Conservation (phyloP, 1,284 basidiomycete genomes). For the Vanrija pseudolonga region DNA sequence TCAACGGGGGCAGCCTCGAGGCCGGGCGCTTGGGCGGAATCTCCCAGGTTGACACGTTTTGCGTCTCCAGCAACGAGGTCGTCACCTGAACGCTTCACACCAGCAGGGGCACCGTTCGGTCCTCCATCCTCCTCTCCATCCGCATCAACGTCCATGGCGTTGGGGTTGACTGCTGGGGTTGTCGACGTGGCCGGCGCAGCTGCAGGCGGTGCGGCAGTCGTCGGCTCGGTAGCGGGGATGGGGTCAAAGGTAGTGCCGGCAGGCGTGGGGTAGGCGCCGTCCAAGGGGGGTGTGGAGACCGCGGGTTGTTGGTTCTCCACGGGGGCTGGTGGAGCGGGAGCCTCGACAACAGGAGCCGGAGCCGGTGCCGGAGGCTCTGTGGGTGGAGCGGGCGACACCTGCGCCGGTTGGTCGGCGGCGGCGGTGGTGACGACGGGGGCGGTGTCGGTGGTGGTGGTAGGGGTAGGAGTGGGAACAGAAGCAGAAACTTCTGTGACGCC, state of each 20-base stretch:
- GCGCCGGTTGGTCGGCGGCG: neutral
- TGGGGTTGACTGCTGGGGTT: neutral
- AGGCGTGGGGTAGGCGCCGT: constrained; percentile 13
- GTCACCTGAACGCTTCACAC: constrained; percentile 39
- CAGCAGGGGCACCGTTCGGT: neutral
- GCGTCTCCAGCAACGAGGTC: constrained; percentile 28
- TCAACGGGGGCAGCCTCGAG: constrained; percentile 1
- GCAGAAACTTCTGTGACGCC: neutral
- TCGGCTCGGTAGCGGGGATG: neutral
- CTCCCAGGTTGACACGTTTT: constrained; percentile 34
- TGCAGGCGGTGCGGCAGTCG: neutral
- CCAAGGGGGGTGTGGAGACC: constrained; percentile 1
- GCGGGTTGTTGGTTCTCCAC: neutral
- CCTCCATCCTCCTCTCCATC: constrained; percentile 11
- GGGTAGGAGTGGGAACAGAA: constrained; percentile 8
- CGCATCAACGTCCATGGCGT: constrained; percentile 26
- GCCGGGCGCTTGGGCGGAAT: neutral
- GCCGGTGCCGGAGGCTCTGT: constrained; percentile 1
- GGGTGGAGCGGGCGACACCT: constrained; percentile 1
- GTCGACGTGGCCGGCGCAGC: neutral
- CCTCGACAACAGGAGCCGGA: constrained; percentile 2
- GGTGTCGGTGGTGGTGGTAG: neutral
- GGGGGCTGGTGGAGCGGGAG: neutral
- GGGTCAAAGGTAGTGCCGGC: constrained; percentile 16
- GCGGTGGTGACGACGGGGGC: neutral